A percentile compares a stretch with the other conserved stretches of the same genome.
phyloP scores from a whole-genome alignment of 371 early-diverging fungal species.

The Haplosporangium sp. region DNA sequence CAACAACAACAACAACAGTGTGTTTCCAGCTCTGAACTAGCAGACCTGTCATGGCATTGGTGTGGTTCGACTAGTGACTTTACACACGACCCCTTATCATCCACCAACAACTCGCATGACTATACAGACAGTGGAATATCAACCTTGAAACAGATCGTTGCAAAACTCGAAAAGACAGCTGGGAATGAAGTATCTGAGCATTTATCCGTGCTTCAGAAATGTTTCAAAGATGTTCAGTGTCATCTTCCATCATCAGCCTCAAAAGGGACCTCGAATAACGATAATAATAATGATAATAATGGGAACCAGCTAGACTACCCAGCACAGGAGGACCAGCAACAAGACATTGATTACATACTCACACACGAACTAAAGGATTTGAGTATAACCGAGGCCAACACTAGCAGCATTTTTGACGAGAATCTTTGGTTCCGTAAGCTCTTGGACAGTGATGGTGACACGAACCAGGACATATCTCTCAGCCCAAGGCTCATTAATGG shows the following conservation, averaged over 20 bases:
- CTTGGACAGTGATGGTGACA: background rate
- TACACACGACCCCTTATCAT: background rate
- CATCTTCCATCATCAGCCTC: background rate
- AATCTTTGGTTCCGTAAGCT: slow-evolving; percentile 1
- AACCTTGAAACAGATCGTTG: background rate
- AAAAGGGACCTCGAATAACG: background rate
- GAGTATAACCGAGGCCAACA: background rate
- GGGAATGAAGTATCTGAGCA: background rate
- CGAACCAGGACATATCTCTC: background rate
- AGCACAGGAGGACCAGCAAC: background rate
- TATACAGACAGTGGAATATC: background rate
- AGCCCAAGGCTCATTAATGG: background rate
- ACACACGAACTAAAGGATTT: background rate
- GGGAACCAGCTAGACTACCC: background rate
- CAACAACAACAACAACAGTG: background rate
- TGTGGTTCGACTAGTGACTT: background rate
- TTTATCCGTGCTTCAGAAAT: background rate
- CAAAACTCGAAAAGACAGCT: background rate
- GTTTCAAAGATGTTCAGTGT: slow-evolving; percentile 9
- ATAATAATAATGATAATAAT: background rate
- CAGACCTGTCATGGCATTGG: slow-evolving; percentile 15
- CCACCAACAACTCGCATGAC: background rate
- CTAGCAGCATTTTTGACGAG: background rate
- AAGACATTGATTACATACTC: background rate
- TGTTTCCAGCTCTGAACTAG: background rate